Percentiles rank a stretch among this genome's conserved stretches.
Conservation (phyloP, 805 yeast genomes). For the Ogataea minuta region DNA sequence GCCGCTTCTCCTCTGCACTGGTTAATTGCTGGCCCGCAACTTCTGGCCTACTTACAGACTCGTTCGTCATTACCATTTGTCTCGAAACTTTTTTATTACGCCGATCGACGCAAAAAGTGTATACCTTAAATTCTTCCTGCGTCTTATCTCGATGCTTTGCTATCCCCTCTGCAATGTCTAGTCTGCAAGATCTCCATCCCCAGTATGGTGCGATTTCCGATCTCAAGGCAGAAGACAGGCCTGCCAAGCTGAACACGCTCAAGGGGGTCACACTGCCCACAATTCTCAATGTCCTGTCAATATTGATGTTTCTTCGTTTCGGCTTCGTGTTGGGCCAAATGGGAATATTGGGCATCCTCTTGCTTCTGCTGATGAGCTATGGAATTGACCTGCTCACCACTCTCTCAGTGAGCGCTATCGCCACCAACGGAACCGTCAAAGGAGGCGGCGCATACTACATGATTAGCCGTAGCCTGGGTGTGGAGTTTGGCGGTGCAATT, state of each 20-base stretch:
- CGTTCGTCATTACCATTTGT: constrained; percentile 1
- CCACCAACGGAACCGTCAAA: constrained; percentile 94
- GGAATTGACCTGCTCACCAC: constrained; percentile 81
- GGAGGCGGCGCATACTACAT: constrained; percentile 99
- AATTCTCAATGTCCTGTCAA: constrained; percentile 85
- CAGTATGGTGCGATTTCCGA: constrained; percentile 12
- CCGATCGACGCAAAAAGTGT: constrained; percentile 1
- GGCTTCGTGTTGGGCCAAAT: constrained; percentile 95
- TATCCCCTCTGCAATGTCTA: not conserved
- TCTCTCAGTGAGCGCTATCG: constrained; percentile 87
- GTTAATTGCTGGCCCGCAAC: constrained; percentile 10
- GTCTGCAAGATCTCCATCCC: constrained; percentile 1
- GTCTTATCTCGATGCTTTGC: constrained; percentile 3
- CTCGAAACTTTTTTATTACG: not conserved
- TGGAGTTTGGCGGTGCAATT: constrained; percentile 97
- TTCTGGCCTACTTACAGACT: constrained; percentile 11
- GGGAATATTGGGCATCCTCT: constrained; percentile 78
- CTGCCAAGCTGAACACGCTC: constrained; percentile 67
- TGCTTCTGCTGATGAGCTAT: constrained; percentile 69
- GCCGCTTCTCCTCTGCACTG: constrained; percentile 34
- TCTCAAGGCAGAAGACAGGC: not conserved
- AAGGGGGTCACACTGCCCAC: constrained; percentile 95
- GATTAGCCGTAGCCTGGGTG: constrained; percentile 93
- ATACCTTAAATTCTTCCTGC: no score
- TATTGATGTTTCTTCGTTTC: constrained; percentile 90